Base-by-base conservation (phyloP, 2,329 filamentous ascomycete genomes). In the Anisogramma anomala region DNA sequence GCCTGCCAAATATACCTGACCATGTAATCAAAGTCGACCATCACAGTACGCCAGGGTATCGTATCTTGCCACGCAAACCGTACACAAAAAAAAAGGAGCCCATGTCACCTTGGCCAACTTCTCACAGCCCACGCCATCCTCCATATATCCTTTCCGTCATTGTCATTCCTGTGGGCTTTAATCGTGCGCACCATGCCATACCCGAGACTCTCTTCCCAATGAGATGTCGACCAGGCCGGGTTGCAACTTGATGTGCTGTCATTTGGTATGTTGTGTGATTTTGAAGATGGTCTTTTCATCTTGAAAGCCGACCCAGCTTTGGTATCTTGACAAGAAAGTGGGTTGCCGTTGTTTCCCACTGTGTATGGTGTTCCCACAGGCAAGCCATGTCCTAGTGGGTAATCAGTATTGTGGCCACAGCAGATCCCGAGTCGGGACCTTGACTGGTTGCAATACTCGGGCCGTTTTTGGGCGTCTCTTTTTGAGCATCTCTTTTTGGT, bases 201-300 rank as follows among this genome's bases (percentile, higher is more conserved):
- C 20, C 36, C 14, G 14, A 32, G 3, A 32, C 11, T 11, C 4
- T 3, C 13, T 11, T 33, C 17, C 6, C 26, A 20, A 3, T 32
- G 14, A 19, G 27, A 25, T 13, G 9, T 8, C 3, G 15, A 25
- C 14, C 33, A 20, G 2, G 33, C 20, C 15, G 46, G 20, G 19
- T 30, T 33, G 13, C 36, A 32, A 14, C 30, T 26, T 7, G 35
- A 39, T 20, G 27, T 15, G 17, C 15, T 32, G 30, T 14, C 36
- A 43, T 20, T 10, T 32, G 30, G 15, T 39, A 45, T 45, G 36
- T 38, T 30, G 2, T 42, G 39, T 14, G 48, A 46, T n/a, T 7
- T 28, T n/a, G 13, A 49, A 41, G 19, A 43, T 42, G 18, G 33
- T 18, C 20, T 14, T 10, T 36, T n/a, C 27, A 31, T 27, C 26